These are phyloP conservation scores for Ustilago tritici DNA, from an alignment of 1,284 basidiomycete genomes.

Conservation along the genomic window DNA sequence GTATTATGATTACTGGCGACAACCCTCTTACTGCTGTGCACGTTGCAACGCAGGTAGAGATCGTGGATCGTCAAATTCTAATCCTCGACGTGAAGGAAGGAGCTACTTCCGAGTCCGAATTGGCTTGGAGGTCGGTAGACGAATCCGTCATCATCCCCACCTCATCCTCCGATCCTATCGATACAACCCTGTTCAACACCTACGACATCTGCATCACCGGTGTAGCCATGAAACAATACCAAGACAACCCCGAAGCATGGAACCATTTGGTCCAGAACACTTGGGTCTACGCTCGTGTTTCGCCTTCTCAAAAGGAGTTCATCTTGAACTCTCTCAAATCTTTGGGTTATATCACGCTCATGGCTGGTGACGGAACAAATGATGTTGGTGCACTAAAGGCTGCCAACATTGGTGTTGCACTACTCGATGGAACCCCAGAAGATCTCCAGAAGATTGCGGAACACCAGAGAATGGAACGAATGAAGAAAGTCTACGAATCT, in stretches of 20 bases:
- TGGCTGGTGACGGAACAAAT: conserved; percentile 70
- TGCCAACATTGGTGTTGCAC: conserved; percentile 68
- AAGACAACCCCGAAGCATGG: conserved; percentile 55
- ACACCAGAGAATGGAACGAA: conserved; percentile 66
- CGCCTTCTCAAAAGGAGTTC: conserved; percentile 68
- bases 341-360: conserved; percentile 67
- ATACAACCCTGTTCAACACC: conserved; percentile 63
- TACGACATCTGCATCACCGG: conserved; percentile 69
- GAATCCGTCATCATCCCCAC: conserved; percentile 61
- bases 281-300: conserved; percentile 68
- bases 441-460: conserved; percentile 67
- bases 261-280: conserved; percentile 67
- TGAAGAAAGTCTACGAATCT: conserved; percentile 68
- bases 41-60: conserved; percentile 68
- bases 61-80: conserved; percentile 66
- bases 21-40: conserved; percentile 68
- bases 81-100: conserved; percentile 65
- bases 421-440: conserved; percentile 67
- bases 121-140: conserved; percentile 64
- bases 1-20: conserved; percentile 70
- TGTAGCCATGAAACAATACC: conserved; percentile 64
- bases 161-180: conserved; percentile 54
- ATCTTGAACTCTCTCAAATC: conserved; percentile 65
- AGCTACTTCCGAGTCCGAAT: conserved; percentile 53
- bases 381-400: conserved; percentile 69